These are phyloP conservation scores for Colletotrichum sp. DNA, from an alignment of 2,329 filamentous ascomycete genomes.

Conservation along the genomic window DNA sequence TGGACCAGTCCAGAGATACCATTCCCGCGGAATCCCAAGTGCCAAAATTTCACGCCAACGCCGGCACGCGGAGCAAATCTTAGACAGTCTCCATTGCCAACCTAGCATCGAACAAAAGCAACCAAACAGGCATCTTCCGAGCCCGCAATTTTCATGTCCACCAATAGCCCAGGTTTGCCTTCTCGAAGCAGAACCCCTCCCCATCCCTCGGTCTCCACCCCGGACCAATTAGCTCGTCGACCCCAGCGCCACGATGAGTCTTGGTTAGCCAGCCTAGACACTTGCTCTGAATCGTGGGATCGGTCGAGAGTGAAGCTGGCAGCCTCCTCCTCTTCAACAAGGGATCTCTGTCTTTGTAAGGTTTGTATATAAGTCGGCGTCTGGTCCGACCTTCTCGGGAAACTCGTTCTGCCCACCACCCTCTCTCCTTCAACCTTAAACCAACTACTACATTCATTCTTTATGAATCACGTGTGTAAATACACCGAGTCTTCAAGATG, in stretches of 20 bases:
- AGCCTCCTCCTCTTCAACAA: not conserved
- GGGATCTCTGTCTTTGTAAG: not conserved
- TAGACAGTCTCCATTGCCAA: not conserved
- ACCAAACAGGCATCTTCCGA: not conserved
- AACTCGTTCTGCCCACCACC: not conserved
- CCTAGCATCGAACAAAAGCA: constrained; percentile 1
- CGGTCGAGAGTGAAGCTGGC: not conserved
- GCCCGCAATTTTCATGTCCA: not conserved
- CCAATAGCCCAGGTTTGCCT: not conserved
- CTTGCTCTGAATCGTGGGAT: not conserved
- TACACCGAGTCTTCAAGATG: not conserved
- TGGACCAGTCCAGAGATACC: not conserved
- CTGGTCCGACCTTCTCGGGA: not conserved
- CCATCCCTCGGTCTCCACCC: not conserved
- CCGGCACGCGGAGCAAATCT: constrained; percentile 11
- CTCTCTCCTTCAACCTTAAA: constrained; percentile 1
- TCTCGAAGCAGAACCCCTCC: not conserved
- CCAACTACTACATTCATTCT: constrained; percentile 5
- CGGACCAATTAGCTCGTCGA: not conserved
- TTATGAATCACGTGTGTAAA: not conserved
- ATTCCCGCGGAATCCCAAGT: not conserved
- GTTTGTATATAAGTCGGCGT: constrained; percentile 5
- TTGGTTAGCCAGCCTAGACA: not conserved
- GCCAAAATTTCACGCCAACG: not conserved
- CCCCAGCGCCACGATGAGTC: not conserved